Base-by-base conservation (phyloP, 495 filamentous ascomycete species). In the Cercophora samala region DNA sequence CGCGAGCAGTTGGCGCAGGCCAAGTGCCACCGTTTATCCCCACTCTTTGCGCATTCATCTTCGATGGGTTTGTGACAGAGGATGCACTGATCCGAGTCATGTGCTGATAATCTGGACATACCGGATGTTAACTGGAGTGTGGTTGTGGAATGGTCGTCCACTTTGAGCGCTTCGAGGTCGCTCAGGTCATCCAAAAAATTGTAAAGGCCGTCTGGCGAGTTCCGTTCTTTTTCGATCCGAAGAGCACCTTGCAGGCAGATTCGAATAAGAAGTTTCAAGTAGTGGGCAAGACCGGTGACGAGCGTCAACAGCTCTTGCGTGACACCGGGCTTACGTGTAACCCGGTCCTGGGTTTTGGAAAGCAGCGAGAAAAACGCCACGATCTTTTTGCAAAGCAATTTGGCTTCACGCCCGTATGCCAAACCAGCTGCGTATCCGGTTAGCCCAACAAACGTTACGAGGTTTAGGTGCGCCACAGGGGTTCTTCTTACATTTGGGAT, bases 361-460 rank as follows among this genome's bases (percentile, higher is more conserved):
- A 99, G 82, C 32, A 99, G 80, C 13, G 91, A 90, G 76, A 99
- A 99, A 82, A 99, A 99, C 19, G 95, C 91, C 25, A 99, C 95
- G 63, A 99, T 96, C 78, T 99, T 99, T 78, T 99, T 99, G 83
- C 96, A 99, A 15, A 99, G 88, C 32, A 99, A 84, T 78, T 98
- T 99, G 22, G 96, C 90, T 80, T 99, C 96, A 65, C 96, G 88
- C 21, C 91, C 90, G 75, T 97, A 98, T 25, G 92, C 89, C 53
- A 98, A 82, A 66, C 91, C 94, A 93, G 73, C 26, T 64, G 51
- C 5, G 26, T 21, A 17, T 26, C 6, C 18, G 3, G 25, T 71
- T 65, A 75, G 67, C 56, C 51, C n/a, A 25, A 56, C 51, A 4
- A 25, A 56, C 18, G 19, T 21, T 56, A 24, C 54, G 22, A 56